Percentiles rank a stretch among this genome's conserved stretches.
phyloP scores from a whole-genome alignment of 2,329 filamentous ascomycete species.

The Talaromyces amestolkiae region DNA sequence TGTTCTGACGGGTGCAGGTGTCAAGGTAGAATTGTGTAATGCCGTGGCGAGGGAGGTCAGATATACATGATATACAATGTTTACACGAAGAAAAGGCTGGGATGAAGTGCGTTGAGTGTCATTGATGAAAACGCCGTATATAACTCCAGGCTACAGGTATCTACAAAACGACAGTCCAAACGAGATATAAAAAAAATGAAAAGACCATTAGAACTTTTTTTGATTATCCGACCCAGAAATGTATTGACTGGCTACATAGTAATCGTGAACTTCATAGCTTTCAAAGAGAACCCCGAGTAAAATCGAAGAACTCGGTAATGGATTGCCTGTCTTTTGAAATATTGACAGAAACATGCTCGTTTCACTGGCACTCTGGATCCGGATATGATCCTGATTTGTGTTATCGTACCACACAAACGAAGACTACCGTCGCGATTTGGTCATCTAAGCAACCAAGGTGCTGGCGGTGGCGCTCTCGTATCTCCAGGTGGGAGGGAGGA shows the following conservation, averaged over 20 bases:
- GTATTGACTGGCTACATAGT: constrained; percentile 12
- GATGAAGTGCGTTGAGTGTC: background rate
- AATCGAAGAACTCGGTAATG: background rate
- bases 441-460: constrained; percentile 84
- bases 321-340: background rate
- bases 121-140: background rate
- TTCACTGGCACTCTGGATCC: constrained; percentile 5
- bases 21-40: constrained; percentile 78
- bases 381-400: background rate
- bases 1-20: constrained; percentile 78
- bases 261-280: constrained; percentile 12
- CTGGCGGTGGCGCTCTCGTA: constrained; percentile 97
- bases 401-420: background rate
- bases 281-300: background rate
- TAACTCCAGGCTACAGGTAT: constrained; percentile 16
- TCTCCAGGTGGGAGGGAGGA: constrained; percentile 88
- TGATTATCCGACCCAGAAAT: constrained; percentile 6
- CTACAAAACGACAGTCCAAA: background rate
- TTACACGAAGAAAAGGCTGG: background rate
- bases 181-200: background rate
- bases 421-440: background rate
- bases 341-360: background rate
- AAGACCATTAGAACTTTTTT: constrained; percentile 12
- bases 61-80: constrained; percentile 8
- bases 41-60: constrained; percentile 59